These are phyloP conservation scores for Erythrophleum fordii DNA, from an alignment of 306 rosid genomes.

Conservation along the genomic window DNA sequence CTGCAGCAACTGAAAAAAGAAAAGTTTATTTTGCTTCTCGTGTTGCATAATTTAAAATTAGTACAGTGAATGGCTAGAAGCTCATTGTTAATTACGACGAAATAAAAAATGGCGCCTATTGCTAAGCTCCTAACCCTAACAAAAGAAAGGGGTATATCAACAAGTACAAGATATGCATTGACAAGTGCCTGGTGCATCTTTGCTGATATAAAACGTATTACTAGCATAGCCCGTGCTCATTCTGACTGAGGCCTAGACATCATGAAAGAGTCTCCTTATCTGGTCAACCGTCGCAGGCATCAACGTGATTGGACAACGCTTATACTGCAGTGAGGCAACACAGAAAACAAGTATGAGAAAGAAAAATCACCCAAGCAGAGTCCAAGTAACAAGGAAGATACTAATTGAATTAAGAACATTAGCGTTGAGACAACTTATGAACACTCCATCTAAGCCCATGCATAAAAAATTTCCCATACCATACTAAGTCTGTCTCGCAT, in stretches of 20 bases:
- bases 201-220: background rate
- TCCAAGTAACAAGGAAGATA: background rate
- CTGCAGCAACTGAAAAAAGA: background rate
- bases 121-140: background rate
- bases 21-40: background rate
- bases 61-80: background rate
- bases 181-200: background rate
- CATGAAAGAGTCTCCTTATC: slow-evolving; percentile 95
- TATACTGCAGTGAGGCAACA: slow-evolving; percentile 59
- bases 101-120: background rate
- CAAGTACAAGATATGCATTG: background rate
- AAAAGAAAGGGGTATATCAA: background rate
- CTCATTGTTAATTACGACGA: background rate
- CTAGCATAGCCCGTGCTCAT: background rate
- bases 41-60: background rate
- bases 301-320: slow-evolving; percentile 90
- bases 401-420: background rate
- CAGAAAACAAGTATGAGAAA: slow-evolving; percentile 20
- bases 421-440: background rate
- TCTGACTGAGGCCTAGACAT: slow-evolving; percentile 52
- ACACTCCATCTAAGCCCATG: background rate
- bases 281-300: slow-evolving; percentile 77
- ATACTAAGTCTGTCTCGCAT: background rate
- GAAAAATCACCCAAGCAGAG: background rate
- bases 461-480: background rate